Conservation (phyloP, 306 rosid species). For the Adenanthera pavonina region DNA sequence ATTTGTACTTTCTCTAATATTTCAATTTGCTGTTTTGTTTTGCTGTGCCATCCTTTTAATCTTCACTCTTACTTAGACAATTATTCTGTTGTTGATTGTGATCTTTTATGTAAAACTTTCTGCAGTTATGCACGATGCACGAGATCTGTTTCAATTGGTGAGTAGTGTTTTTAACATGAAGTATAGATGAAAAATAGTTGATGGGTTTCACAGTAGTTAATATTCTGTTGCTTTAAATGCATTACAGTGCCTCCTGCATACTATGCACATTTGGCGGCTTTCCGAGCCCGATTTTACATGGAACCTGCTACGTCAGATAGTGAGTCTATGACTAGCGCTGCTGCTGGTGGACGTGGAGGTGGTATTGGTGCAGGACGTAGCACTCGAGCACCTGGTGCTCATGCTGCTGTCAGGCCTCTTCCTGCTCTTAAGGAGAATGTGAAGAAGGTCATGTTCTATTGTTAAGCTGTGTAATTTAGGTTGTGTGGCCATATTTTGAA, state of each 20-base stretch:
- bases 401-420: conserved; percentile 84
- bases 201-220: too few species aligned
- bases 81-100: neutral
- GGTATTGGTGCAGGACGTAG: conserved; percentile 57
- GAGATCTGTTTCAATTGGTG: conserved; percentile 92
- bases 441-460: conserved; percentile 92
- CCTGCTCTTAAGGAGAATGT: conserved; percentile 91
- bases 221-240: neutral
- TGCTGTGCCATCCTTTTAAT: neutral
- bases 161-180: conserved; percentile 10
- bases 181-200: neutral
- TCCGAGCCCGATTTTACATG: conserved; percentile 92
- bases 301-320: conserved; percentile 90
- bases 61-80: neutral
- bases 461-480: conserved; percentile 40
- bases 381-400: conserved; percentile 63
- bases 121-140: conserved; percentile 96
- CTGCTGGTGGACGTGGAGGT: conserved; percentile 67
- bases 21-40: neutral
- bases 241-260: conserved; percentile 95
- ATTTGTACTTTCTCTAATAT: neutral
- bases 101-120: neutral
- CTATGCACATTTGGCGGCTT: conserved; percentile 94
- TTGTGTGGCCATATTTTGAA: neutral
- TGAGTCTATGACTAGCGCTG: conserved; percentile 80